phyloP scores from a whole-genome alignment of 2,329 filamentous ascomycete genomes.

The Proliferodiscus dingleyae region DNA sequence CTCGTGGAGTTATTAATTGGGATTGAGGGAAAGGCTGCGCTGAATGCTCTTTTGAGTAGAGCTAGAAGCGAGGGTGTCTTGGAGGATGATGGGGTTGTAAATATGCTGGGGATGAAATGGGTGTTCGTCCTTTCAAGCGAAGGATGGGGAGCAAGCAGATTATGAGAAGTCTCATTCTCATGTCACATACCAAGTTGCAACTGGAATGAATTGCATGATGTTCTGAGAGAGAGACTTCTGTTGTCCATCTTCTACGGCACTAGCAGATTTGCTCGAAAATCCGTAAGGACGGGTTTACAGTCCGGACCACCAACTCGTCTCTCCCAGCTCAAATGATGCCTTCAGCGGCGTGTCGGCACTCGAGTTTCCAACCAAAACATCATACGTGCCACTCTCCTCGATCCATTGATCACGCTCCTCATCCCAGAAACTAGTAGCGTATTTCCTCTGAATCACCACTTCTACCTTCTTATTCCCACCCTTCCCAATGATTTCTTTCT shows the following conservation, averaged over 20 bases:
- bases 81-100: not conserved
- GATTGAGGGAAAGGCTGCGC: constrained; percentile 26
- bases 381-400: constrained; percentile 59
- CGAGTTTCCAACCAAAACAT: constrained; percentile 54
- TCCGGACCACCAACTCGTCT: constrained; percentile 63
- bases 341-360: constrained; percentile 46
- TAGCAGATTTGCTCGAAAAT: too few species aligned
- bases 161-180: too few species aligned
- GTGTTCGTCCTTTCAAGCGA: not conserved
- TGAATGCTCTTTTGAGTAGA: constrained; percentile 7
- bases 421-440: constrained; percentile 38
- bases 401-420: constrained; percentile 56
- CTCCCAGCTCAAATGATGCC: constrained; percentile 48
- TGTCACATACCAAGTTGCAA: too few species aligned
- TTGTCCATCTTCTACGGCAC: too few species aligned
- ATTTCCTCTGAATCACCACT: constrained; percentile 58
- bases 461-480: constrained; percentile 51
- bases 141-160: not conserved
- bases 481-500: constrained; percentile 55
- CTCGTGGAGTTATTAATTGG: constrained; percentile 36
- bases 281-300: constrained; percentile 43
- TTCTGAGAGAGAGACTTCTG: too few species aligned
- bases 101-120: constrained; percentile 11
- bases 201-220: too few species aligned
- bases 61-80: constrained; percentile 7